Base-by-base conservation (phyloP, 176 grass and related monocot genomes). In the Stipa capillata region DNA sequence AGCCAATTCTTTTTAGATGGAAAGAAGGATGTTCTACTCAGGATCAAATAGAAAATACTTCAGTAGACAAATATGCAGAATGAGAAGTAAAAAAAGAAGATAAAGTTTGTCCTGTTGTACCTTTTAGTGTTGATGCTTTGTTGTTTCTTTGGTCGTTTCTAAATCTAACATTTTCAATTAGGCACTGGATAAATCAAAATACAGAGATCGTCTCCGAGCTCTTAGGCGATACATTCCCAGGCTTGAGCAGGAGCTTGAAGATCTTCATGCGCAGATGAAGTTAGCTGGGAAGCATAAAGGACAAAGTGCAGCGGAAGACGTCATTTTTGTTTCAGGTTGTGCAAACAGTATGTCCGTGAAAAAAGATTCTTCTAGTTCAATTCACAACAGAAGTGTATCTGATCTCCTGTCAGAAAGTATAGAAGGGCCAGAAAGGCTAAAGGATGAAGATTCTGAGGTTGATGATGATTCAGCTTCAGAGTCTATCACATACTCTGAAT, bases 131-230 rank as follows among this genome's bases (percentile, higher is more conserved):
- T 68, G 43, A 51, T 20, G 6, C 31, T 18, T 34, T 68, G 0
- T 48, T 24, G 48, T n/a, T 28, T 42, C 51, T 24, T 16, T n/a
- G n/a, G 33, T 50, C 62, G 35, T 65, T 76, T 20, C 21, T 63
- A 53, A 60, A 76, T 50, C 65, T 41, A 2, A 24, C 74, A 64
- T 85, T 61, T 88, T 40, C 40, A 53, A 85, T 25, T 75, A 98
- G 95, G 92, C 95, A 65, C 79, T 98, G 32, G 95, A 98, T 78
- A 98, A 98, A 88, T 98, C 95, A 52, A 98, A 92, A 85, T 84
- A 91, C 56, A 86, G 79, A 58, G 92, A 98, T 27, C 34, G 43
- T 21, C 85, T 98, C 15, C 79, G 80, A 68, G 87, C 80, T 68
- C 73, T 94, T 54, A 82, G 92, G 72, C 70, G 90, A 51, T 88